phyloP scores from a whole-genome alignment of 176 grass and related monocot genomes.

The Aegilops sharonensis region DNA sequence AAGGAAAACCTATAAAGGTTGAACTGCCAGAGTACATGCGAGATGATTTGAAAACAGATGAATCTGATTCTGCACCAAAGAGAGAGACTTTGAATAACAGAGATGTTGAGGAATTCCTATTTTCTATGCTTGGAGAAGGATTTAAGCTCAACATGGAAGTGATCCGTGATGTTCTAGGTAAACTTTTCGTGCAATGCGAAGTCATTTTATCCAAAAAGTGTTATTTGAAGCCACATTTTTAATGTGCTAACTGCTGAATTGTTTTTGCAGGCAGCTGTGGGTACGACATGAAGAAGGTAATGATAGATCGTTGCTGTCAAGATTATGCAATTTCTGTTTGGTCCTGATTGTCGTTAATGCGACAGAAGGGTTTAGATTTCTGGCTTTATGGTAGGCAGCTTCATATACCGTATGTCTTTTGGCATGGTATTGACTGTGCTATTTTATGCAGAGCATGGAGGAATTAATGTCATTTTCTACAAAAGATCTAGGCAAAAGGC shows the following conservation, averaged over 20 bases:
- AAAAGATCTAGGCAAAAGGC: constrained; percentile 48
- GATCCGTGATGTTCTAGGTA: constrained; percentile 84
- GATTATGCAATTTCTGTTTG: constrained; percentile 31
- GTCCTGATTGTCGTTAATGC: not conserved
- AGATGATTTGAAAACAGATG: constrained; percentile 36
- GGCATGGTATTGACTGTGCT: constrained; percentile 7
- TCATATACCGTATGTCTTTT: constrained; percentile 17
- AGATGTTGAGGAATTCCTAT: constrained; percentile 90
- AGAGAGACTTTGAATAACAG: constrained; percentile 58
- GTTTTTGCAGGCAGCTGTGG: constrained; percentile 69
- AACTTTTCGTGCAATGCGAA: constrained; percentile 27
- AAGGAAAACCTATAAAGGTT: constrained; percentile 68
- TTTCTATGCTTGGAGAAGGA: constrained; percentile 95
- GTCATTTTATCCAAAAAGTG: constrained; percentile 3
- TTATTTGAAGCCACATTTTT: constrained; percentile 7
- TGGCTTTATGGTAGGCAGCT: not conserved
- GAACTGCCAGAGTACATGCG: constrained; percentile 59
- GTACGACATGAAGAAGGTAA: constrained; percentile 85
- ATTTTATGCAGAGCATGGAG: constrained; percentile 73
- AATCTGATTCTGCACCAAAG: constrained; percentile 48
- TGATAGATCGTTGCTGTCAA: constrained; percentile 7
- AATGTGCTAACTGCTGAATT: constrained; percentile 28
- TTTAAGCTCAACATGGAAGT: constrained; percentile 73
- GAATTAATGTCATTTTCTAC: constrained; percentile 71
- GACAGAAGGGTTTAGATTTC: constrained; percentile 9